phyloP scores from a whole-genome alignment of 2,329 filamentous ascomycete genomes.

The Neofusicoccum sp. region DNA sequence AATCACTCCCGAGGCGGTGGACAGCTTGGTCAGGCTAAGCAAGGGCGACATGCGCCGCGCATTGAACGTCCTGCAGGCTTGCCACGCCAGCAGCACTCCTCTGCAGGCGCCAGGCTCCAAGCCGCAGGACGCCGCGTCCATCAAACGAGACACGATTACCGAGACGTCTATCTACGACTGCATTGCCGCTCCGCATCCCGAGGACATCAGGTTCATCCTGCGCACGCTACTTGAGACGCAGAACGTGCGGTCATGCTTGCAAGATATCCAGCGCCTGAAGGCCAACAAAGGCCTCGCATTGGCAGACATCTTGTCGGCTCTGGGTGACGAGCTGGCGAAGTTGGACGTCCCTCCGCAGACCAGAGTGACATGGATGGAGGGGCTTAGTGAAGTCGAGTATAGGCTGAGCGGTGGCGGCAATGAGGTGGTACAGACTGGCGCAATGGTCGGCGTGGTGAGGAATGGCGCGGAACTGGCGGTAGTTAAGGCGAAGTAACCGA shows the following conservation, averaged over 20 bases:
- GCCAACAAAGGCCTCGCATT: slow-evolving; percentile 81
- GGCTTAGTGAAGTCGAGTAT: slow-evolving; percentile 90
- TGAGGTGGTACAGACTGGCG: slow-evolving; percentile 88
- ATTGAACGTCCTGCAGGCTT: slow-evolving; percentile 93
- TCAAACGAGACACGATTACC: slow-evolving; percentile 82
- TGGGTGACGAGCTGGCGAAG: slow-evolving; percentile 80
- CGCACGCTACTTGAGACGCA: slow-evolving; percentile 79
- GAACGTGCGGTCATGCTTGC: slow-evolving; percentile 87
- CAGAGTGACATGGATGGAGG: slow-evolving; percentile 88
- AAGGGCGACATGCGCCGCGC: slow-evolving; percentile 96
- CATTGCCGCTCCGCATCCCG: slow-evolving; percentile 90
- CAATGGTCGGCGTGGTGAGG: slow-evolving; percentile 84
- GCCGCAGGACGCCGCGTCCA: slow-evolving; percentile 50
- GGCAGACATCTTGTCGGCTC: slow-evolving; percentile 87
- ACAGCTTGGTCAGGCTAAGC: slow-evolving; percentile 82
- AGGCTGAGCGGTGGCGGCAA: slow-evolving; percentile 83
- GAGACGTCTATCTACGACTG: slow-evolving; percentile 95
- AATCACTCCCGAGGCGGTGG: slow-evolving; percentile 78
- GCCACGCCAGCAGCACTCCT: slow-evolving; percentile 83
- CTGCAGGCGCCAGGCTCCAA: slow-evolving; percentile 52
- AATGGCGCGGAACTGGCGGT: slow-evolving; percentile 74
- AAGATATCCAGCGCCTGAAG: slow-evolving; percentile 87
- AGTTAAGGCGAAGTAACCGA: slow-evolving; percentile 6
- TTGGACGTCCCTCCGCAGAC: slow-evolving; percentile 85
- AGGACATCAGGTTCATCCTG: slow-evolving; percentile 82